Percentiles rank a stretch among this genome's conserved stretches.
Conservation (phyloP, 2,329 filamentous ascomycete species). For the Hypoxylon sp. region DNA sequence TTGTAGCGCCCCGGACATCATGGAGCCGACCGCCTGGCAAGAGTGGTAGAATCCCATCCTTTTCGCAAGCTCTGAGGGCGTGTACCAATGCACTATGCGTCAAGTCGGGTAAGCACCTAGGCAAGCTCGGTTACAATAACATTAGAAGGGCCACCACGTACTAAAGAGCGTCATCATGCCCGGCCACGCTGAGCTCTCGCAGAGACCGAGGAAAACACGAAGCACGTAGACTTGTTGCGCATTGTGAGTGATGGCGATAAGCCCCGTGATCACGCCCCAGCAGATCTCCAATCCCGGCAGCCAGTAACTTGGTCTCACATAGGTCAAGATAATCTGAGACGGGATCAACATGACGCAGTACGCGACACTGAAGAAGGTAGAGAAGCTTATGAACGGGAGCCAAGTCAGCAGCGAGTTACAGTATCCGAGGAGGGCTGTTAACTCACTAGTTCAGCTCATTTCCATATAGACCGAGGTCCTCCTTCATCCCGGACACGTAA, state of each 20-base stretch:
- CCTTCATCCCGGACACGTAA: constrained; percentile 50
- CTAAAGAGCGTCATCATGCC: constrained; percentile 55
- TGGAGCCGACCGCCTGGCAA: constrained; percentile 59
- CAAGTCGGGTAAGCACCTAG: constrained; percentile 22
- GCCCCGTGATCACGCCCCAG: constrained; percentile 47
- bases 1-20: constrained; percentile 63
- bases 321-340: constrained; percentile 49
- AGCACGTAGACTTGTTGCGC: constrained; percentile 49
- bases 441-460: constrained; percentile 44
- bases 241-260: constrained; percentile 45
- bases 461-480: constrained; percentile 41
- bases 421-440: not conserved
- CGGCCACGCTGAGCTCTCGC: constrained; percentile 52
- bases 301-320: constrained; percentile 48
- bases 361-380: constrained; percentile 47
- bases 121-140: not conserved
- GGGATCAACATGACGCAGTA: constrained; percentile 49
- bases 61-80: constrained; percentile 56
- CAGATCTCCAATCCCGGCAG: constrained; percentile 46
- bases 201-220: constrained; percentile 52
- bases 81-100: constrained; percentile 52
- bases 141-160: constrained; percentile 28
- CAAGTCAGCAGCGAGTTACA: not conserved
- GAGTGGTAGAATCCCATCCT: constrained; percentile 62
- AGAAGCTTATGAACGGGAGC: constrained; percentile 36